These are phyloP conservation scores for Collybia sordida DNA, from an alignment of 768 basidiomycete genomes.

Conservation along the genomic window DNA sequence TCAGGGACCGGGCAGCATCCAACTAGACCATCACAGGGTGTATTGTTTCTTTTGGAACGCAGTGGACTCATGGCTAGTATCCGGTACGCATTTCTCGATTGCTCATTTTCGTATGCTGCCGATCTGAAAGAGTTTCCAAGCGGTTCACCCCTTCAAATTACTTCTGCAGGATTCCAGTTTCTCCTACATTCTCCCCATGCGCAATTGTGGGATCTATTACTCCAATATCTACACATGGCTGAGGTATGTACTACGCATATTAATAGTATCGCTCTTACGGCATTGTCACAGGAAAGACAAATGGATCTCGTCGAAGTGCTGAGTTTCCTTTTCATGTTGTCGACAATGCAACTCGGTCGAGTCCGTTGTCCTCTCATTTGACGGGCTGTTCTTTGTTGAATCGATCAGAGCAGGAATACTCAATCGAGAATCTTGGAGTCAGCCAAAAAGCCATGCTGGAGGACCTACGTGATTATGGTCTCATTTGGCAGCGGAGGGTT, in stretches of 20 bases:
- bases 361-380: conserved; percentile 41
- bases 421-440: conserved; percentile 73
- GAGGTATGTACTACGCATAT: conserved; percentile 51
- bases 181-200: conserved; percentile 91
- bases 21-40: conserved; percentile 76
- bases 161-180: conserved; percentile 95
- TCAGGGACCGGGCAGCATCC: conserved; percentile 79
- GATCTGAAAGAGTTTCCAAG: conserved; percentile 28
- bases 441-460: conserved; percentile 86
- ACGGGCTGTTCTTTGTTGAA: conserved; percentile 3
- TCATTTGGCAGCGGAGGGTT: conserved; percentile 86
- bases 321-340: conserved; percentile 94
- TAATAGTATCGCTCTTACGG: conserved; percentile 12
- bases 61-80: conserved; percentile 83
- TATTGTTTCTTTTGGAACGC: conserved; percentile 77
- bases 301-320: conserved; percentile 95
- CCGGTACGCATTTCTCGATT: conserved; percentile 45
- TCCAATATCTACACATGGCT: conserved; percentile 85
- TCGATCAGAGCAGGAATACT: conserved; percentile 69
- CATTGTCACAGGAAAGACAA: conserved; percentile 61
- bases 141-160: conserved; percentile 72
- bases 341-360: conserved; percentile 91
- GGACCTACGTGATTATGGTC: conserved; percentile 92
- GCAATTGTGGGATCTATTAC: conserved; percentile 91
- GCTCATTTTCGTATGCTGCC: neutral